A percentile compares a stretch with the other conserved stretches of the same genome.
Conservation (phyloP, 169 alveolate species). For the Haemoproteus tartakovskyi region DNA sequence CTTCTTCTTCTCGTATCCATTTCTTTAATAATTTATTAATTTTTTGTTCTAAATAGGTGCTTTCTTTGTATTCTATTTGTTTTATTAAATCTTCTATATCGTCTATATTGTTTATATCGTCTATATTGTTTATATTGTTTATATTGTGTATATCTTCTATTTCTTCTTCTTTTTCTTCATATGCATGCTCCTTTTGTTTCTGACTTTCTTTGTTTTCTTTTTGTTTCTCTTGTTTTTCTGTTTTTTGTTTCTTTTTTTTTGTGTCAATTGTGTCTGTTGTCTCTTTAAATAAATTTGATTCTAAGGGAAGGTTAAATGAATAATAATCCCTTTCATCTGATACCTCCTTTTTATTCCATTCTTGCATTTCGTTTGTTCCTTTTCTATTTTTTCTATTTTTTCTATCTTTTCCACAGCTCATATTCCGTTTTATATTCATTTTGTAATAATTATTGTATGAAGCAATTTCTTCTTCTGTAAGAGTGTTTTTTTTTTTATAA, state of each 20-base stretch:
- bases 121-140: background rate
- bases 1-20: slow-evolving; percentile 58
- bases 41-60: slow-evolving; percentile 35
- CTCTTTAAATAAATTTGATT: no score
- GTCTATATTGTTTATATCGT: background rate
- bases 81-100: slow-evolving; percentile 6
- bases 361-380: background rate
- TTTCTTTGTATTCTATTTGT: slow-evolving; percentile 24
- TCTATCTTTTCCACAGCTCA: no score
- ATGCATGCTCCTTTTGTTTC: no score
- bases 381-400: background rate
- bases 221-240: no score
- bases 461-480: slow-evolving; percentile 27
- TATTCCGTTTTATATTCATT: slow-evolving; percentile 5
- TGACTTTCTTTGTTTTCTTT: no score
- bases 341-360: no score
- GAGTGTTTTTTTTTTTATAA: slow-evolving; percentile 33
- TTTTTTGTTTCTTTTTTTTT: no score
- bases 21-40: slow-evolving; percentile 11
- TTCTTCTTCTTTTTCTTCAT: no score
- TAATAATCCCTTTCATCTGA: no score
- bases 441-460: slow-evolving; percentile 28
- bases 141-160: background rate
- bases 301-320: no score
- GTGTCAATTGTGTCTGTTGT: no score